Percentiles rank a stretch among this genome's conserved stretches.
Evolutionary conservation across 2,329 filamentous ascomycete species (phyloP).

Genomic region (Talaromyces sp.): DNA sequence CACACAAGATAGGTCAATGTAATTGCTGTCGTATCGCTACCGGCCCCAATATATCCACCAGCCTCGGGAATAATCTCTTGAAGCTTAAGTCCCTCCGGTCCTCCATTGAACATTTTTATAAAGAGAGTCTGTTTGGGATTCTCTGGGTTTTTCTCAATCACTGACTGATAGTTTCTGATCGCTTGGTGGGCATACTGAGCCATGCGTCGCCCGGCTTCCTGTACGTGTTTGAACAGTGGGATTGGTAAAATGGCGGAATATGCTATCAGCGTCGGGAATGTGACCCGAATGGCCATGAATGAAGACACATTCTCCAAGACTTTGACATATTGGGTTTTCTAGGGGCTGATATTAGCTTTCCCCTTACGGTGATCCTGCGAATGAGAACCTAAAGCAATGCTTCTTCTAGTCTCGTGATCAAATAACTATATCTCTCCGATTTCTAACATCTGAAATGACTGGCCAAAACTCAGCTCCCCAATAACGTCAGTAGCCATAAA

Average conservation of each 20-base stretch:
- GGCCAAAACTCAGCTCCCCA: slow-evolving; percentile 55
- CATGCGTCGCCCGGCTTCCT: slow-evolving; percentile 25
- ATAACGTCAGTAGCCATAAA: slow-evolving; percentile 58
- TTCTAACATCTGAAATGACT: slow-evolving; percentile 56
- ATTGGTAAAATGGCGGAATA: slow-evolving; percentile 28
- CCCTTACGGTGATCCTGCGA: not conserved
- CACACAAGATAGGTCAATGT: slow-evolving; percentile 52
- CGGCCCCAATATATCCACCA: slow-evolving; percentile 50
- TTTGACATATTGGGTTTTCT: slow-evolving; percentile 46
- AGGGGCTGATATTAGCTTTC: not conserved
- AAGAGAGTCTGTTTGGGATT: slow-evolving; percentile 39
- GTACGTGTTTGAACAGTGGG: slow-evolving; percentile 26
- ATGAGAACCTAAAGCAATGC: slow-evolving; percentile 9
- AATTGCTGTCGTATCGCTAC: slow-evolving; percentile 54
- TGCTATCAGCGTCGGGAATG: slow-evolving; percentile 28
- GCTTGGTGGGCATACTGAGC: slow-evolving; percentile 28
- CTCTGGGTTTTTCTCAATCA: slow-evolving; percentile 23
- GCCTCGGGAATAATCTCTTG: slow-evolving; percentile 45
- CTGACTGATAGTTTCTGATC: slow-evolving; percentile 27
- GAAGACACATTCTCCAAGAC: slow-evolving; percentile 32
- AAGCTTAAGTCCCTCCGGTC: slow-evolving; percentile 26
- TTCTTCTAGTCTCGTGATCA: not conserved
- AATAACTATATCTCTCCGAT: slow-evolving; percentile 43
- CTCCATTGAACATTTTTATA: slow-evolving; percentile 38
- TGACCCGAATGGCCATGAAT: slow-evolving; percentile 10